A percentile compares a stretch with the other conserved stretches of the same genome.
These are phyloP conservation scores for Phialemoniopsis sp. DNA, from an alignment of 2,329 filamentous ascomycete species.

Conservation along the genomic window DNA sequence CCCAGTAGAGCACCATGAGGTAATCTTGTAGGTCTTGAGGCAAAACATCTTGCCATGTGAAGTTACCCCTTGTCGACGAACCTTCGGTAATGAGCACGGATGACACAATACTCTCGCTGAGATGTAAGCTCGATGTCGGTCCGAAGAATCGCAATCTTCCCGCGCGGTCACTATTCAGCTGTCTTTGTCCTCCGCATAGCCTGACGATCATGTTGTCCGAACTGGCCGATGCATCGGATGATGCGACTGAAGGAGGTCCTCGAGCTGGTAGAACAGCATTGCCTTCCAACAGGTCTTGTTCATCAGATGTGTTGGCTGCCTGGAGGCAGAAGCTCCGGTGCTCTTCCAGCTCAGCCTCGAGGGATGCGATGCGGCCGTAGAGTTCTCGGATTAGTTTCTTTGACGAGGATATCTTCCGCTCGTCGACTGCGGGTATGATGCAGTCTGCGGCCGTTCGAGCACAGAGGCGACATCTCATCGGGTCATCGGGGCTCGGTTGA, in stretches of 20 bases:
- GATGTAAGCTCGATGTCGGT: constrained; percentile 2
- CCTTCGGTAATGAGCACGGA: neutral
- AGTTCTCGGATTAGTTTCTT: constrained; percentile 1
- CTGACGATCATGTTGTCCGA: constrained; percentile 2
- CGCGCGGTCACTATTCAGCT: constrained; percentile 1
- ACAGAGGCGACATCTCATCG: constrained; percentile 1
- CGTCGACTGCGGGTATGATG: neutral
- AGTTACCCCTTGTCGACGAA: neutral
- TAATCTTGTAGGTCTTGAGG: neutral
- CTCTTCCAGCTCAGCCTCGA: constrained; percentile 1
- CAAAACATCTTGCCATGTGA: neutral
- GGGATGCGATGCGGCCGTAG: neutral
- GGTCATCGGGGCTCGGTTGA: neutral
- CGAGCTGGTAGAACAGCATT: no score
- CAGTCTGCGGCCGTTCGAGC: neutral
- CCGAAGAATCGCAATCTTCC: constrained; percentile 1
- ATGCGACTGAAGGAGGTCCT: no score
- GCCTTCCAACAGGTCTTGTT: no score
- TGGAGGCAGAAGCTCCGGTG: neutral
- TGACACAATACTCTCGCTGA: constrained; percentile 1
- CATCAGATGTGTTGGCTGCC: no score
- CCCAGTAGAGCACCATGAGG: constrained; percentile 1
- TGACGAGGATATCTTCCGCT: neutral
- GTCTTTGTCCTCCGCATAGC: constrained; percentile 1
- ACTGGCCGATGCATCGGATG: neutral